Conservation (phyloP, 2,329 filamentous ascomycete genomes). For the Emericellopsis atlantica region DNA sequence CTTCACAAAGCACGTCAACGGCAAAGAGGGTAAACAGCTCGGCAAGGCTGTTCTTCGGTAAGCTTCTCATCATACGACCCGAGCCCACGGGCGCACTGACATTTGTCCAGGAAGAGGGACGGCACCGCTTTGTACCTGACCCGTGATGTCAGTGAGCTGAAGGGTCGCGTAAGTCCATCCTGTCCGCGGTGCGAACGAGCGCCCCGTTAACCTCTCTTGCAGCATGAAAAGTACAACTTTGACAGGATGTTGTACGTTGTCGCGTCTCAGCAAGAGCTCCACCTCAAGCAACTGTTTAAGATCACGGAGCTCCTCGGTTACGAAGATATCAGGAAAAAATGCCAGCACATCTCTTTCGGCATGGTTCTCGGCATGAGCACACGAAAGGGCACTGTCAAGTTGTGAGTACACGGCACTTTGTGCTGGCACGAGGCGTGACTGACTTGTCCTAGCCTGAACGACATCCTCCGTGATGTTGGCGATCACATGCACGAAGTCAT, state of each 20-base stretch:
- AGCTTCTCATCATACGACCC: background rate
- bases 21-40: slow-evolving; percentile 56
- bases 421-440: background rate
- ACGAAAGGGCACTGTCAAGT: slow-evolving; percentile 62
- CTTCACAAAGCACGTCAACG: slow-evolving; percentile 53
- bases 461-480: slow-evolving; percentile 65
- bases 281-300: slow-evolving; percentile 65
- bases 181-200: background rate
- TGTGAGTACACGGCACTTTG: slow-evolving; percentile 16
- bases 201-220: slow-evolving; percentile 1
- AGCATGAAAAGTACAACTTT: slow-evolving; percentile 44
- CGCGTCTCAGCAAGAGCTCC: slow-evolving; percentile 58
- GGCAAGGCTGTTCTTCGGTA: slow-evolving; percentile 55
- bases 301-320: slow-evolving; percentile 61
- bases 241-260: slow-evolving; percentile 76
- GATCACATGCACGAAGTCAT: slow-evolving; percentile 99
- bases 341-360: slow-evolving; percentile 66
- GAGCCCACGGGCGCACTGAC: background rate
- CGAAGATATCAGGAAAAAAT: slow-evolving; percentile 53
- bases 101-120: slow-evolving; percentile 40
- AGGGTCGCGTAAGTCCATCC: slow-evolving; percentile 34
- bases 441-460: slow-evolving; percentile 20
- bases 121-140: slow-evolving; percentile 69
- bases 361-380: slow-evolving; percentile 61
- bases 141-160: slow-evolving; percentile 62